Evolutionary conservation across 208 protist genomes (phyloP).

Genomic region (Balamuthia mandrillaris): DNA sequence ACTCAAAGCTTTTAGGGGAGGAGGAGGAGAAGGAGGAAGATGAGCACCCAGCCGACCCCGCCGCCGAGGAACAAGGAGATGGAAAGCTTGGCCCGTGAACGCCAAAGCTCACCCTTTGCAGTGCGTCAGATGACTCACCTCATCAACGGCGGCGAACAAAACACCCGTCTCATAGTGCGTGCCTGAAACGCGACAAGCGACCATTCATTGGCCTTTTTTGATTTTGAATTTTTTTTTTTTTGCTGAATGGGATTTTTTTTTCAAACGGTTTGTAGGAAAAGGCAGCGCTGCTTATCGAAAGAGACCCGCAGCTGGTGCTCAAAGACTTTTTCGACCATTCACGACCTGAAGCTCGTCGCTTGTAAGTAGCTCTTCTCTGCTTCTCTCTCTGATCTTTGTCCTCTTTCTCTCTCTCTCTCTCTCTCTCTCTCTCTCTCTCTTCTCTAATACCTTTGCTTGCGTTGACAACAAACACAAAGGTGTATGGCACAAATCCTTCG

Average conservation of each 20-base stretch:
- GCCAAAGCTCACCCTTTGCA: neutral
- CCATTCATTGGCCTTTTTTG: neutral
- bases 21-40: no score
- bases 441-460: neutral
- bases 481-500: neutral
- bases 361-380: neutral
- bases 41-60: no score
- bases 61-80: no score
- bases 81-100: neutral
- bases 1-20: no score
- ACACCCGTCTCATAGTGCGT: neutral
- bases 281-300: neutral
- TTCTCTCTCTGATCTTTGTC: neutral
- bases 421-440: neutral
- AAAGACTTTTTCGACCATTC: neutral
- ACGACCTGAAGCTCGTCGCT: neutral
- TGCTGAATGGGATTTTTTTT: neutral
- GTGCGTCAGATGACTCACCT: neutral
- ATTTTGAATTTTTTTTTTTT: neutral
- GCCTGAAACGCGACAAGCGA: neutral
- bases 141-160: neutral
- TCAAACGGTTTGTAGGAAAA: neutral
- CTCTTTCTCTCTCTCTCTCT: neutral
- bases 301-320: neutral
- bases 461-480: neutral